Evolutionary conservation across 1,284 basidiomycete genomes (phyloP).

Genomic region (Malassezia yamatoensis): DNA sequence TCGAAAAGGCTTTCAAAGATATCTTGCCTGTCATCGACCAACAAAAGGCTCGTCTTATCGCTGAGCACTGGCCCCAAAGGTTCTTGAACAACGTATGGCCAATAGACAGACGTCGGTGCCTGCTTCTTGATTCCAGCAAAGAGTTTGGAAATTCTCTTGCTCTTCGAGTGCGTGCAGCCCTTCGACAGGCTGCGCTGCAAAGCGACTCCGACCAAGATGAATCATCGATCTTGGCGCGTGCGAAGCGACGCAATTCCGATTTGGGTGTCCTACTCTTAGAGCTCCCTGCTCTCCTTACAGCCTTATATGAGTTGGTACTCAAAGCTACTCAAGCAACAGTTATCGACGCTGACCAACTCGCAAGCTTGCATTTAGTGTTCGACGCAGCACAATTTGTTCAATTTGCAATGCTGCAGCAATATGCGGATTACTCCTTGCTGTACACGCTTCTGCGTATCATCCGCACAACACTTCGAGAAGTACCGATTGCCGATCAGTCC

Average conservation of each 20-base stretch:
- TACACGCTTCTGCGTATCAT: constrained; percentile 49
- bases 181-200: neutral
- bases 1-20: neutral
- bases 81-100: neutral
- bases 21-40: neutral
- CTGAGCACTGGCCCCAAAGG: neutral
- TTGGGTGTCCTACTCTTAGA: neutral
- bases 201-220: neutral
- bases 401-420: neutral
- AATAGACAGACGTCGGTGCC: neutral
- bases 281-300: neutral
- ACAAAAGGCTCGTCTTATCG: neutral
- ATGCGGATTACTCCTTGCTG: constrained; percentile 50
- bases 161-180: neutral
- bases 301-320: neutral
- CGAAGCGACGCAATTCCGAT: neutral
- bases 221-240: neutral
- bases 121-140: neutral
- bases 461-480: neutral
- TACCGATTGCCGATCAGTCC: neutral
- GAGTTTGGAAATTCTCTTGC: neutral
- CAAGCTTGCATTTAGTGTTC: neutral
- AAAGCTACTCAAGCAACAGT: neutral
- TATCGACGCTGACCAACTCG: neutral
- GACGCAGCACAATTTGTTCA: neutral